Conservation (phyloP, 192 early-diverging fungal species). For the Backusella circina region DNA sequence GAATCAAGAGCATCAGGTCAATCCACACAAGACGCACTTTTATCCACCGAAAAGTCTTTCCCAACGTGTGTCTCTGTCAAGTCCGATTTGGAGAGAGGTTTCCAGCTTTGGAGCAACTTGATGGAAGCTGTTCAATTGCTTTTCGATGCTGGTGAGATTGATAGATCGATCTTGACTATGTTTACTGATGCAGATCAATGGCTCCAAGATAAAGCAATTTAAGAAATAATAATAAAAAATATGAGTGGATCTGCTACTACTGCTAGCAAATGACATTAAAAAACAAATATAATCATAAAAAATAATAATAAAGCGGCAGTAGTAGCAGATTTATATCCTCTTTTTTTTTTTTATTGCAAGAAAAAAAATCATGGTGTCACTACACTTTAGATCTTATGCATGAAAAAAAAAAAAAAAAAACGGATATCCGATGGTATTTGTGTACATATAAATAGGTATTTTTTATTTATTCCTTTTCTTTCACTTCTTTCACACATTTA, state of each 20-base stretch:
- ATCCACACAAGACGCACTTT: conserved; percentile 20
- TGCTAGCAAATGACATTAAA: background rate
- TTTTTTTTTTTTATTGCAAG: background rate
- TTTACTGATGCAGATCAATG: conserved; percentile 35
- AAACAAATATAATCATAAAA: background rate
- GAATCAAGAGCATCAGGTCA: conserved; percentile 35
- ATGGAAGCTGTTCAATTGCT: conserved; percentile 18
- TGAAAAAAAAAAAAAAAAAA: background rate
- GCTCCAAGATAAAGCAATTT: conserved; percentile 12
- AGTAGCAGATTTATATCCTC: background rate
- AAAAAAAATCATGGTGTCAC: too few relatives aligned
- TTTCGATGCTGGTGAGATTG: conserved; percentile 13
- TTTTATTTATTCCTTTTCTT: background rate
- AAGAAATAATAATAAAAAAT: background rate
- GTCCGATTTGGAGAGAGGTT: conserved; percentile 43
- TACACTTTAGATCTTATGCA: background rate
- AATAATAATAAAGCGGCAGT: background rate
- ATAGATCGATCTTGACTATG: conserved; percentile 4
- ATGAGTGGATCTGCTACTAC: background rate
- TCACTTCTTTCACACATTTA: background rate
- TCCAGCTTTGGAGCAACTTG: conserved; percentile 46
- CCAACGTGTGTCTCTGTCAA: conserved; percentile 38
- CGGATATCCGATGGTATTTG: background rate
- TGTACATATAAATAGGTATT: background rate
- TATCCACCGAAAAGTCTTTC: conserved; percentile 40